Evolutionary conservation across 179 eudicot genomes (phyloP), one percentile per base, ranked within the genome.

Genomic region (Beta macrorhiza): DNA sequence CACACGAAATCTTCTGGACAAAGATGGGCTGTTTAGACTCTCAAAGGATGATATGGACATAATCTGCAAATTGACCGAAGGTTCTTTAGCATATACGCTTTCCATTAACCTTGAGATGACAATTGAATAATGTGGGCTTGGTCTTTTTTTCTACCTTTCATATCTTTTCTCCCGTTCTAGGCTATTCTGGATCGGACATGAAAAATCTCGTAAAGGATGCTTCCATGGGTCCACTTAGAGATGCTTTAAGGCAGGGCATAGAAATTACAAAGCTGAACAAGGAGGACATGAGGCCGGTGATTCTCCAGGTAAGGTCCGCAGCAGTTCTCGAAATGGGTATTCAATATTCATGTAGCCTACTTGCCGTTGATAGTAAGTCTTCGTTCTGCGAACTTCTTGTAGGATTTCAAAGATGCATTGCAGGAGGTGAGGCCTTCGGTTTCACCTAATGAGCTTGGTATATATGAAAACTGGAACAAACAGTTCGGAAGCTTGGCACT

Each of bases 121-220:
- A 7, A 9, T 49, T 49, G 53, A 49, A 7, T 11, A 53, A 49
- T 53, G 59, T 64, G 49, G 8, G 11, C 20, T 49, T 75, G 62
- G 45, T 2, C 55, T 75, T 10, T 14, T 49, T 52, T 13, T 67
- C 7, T n/a, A 16, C 74, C 14, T 22, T 37, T 74, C 67, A 5
- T 11, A 19, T 69, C 76, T 14, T 16, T 7, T 29, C 29, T 70
- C 57, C 42, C 2, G 64, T 85, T 51, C 69, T 86, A 96, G 99
- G 99, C 16, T 96, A 96, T 85, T 96, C 99, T 25, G 98, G 99
- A 79, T 96, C 99, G 62, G 99, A 96, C 86, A 96, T 96, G 99
- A 94, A 96, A 84, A 96, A 96, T 81, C 89, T 96, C 68, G 99
- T 94, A 73, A 96, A 93, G 83, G 99, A 96, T 86, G 98, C 99